Conservation (phyloP, 2,329 filamentous ascomycete species). For the Sporothrix mexicana region DNA sequence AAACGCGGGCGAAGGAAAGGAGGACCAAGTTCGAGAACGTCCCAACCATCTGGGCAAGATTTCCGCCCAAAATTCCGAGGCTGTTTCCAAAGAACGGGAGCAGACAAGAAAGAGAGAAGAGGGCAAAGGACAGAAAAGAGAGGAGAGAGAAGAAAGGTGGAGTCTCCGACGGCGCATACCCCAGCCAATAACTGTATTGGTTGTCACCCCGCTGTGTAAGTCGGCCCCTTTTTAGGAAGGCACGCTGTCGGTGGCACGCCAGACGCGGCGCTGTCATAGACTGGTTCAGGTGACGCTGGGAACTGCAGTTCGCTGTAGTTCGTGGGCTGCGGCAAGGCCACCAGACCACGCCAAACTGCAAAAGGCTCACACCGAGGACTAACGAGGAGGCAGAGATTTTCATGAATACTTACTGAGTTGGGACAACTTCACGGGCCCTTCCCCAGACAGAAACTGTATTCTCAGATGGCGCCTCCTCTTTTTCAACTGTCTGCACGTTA, state of each 20-base stretch:
- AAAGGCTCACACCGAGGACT: background rate
- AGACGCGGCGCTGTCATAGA: background rate
- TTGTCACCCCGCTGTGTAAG: background rate
- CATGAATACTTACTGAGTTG: background rate
- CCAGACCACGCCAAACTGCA: background rate
- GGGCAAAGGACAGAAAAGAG: background rate
- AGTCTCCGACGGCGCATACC: background rate
- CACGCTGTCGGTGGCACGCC: background rate
- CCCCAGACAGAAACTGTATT: too few relatives aligned
- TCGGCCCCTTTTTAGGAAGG: constrained; percentile 5
- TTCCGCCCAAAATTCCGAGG: constrained; percentile 6
- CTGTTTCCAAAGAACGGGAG: background rate
- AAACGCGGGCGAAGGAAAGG: constrained; percentile 5
- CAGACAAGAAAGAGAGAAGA: background rate
- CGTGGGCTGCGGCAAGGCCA: background rate
- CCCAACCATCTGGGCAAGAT: background rate
- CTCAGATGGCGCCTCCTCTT: constrained; percentile 2
- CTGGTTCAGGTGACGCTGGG: background rate
- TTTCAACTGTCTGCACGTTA: background rate
- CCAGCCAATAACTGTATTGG: constrained; percentile 1
- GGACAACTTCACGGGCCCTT: background rate
- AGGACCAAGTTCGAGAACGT: background rate
- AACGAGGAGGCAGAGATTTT: background rate
- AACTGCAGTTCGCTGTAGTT: too few relatives aligned
- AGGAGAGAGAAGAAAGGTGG: background rate